Evolutionary conservation across 345 rosid species (phyloP).

Genomic region (Boechera retrofracta): DNA sequence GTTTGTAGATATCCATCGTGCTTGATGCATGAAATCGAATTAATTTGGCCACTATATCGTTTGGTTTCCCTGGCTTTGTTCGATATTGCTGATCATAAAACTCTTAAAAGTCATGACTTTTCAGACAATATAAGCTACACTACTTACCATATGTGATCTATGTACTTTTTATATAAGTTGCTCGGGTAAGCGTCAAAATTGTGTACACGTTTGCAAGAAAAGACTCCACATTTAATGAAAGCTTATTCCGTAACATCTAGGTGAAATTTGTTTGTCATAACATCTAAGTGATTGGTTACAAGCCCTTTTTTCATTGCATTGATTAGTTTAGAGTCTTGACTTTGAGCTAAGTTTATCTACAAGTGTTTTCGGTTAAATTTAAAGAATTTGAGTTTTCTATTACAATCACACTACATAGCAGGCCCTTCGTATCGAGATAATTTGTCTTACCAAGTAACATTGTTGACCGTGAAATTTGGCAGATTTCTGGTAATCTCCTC

Average conservation of each 20-base stretch:
- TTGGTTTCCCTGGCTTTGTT: slow-evolving; percentile 3
- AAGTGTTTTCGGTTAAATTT: neutral
- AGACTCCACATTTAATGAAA: neutral
- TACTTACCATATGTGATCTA: neutral
- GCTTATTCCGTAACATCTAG: neutral
- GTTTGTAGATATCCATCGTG: neutral
- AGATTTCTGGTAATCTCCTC: slow-evolving; percentile 82
- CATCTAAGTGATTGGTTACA: neutral
- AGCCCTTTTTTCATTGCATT: neutral
- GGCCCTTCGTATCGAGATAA: neutral
- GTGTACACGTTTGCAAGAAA: slow-evolving; percentile 3
- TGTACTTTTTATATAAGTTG: neutral
- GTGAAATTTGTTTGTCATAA: neutral
- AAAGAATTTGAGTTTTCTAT: neutral
- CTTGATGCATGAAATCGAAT: neutral
- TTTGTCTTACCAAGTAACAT: neutral
- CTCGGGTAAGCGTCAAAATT: neutral
- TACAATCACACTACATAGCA: slow-evolving; percentile 10
- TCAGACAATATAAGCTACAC: neutral
- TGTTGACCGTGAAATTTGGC: slow-evolving; percentile 29
- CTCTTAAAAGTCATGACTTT: neutral
- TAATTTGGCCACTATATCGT: neutral
- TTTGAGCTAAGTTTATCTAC: neutral
- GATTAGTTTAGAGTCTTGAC: neutral
- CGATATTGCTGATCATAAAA: neutral